phyloP scores from a whole-genome alignment of 2,329 filamentous ascomycete genomes.

The Lomentospora prolificans region DNA sequence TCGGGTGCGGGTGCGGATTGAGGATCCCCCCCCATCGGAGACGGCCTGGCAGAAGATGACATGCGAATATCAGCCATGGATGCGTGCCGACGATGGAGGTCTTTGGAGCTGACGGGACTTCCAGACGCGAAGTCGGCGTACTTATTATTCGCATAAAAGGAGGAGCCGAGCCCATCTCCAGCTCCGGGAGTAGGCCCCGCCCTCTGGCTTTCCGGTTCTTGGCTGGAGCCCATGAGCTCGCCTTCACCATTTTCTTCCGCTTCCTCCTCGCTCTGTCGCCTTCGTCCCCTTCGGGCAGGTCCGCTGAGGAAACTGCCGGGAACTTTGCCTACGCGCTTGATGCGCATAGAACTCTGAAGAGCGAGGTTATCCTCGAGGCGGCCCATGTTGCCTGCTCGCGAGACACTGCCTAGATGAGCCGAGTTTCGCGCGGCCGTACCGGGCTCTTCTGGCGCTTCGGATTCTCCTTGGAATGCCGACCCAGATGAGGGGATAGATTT shows the following conservation, averaged over 20 bases:
- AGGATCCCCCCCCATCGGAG: constrained; percentile 13
- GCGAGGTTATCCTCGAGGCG: constrained; percentile 54
- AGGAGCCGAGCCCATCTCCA: constrained; percentile 29
- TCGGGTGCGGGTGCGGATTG: constrained; percentile 30
- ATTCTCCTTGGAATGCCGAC: constrained; percentile 31
- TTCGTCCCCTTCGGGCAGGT: constrained; percentile 65
- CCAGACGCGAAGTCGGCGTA: constrained; percentile 42
- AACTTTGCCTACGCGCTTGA: constrained; percentile 67
- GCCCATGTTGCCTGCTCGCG: constrained; percentile 38
- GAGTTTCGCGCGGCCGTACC: constrained; percentile 39
- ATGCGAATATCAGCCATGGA: constrained; percentile 26
- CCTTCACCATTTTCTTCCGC: constrained; percentile 28
- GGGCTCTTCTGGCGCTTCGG: constrained; percentile 37
- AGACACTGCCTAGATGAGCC: constrained; percentile 40
- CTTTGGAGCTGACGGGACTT: constrained; percentile 43
- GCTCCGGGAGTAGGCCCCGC: constrained; percentile 11
- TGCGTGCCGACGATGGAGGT: constrained; percentile 28
- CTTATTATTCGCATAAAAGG: constrained; percentile 27
- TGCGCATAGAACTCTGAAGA: constrained; percentile 62
- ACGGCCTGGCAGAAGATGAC: constrained; percentile 20
- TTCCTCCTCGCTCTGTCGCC: constrained; percentile 59
- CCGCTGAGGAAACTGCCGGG: constrained; percentile 71
- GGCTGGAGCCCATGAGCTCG: constrained; percentile 29
- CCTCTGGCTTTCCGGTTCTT: constrained; percentile 32
- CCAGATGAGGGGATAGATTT: constrained; percentile 11